Base-by-base conservation (phyloP, 1,139 yeast genomes). In the Yamadazyma mexicana region DNA sequence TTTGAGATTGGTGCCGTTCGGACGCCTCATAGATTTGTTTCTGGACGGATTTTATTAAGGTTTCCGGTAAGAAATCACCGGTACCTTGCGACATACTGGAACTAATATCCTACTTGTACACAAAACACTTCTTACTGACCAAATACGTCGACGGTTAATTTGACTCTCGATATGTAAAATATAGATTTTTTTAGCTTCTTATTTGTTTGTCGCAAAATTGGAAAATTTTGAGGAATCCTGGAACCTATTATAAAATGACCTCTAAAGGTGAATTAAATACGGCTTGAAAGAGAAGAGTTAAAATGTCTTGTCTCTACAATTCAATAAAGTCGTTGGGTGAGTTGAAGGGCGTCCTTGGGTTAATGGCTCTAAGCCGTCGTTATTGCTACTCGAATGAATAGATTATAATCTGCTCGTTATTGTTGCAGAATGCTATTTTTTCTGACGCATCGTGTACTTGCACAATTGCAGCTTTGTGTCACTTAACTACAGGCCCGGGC, bases 151-250 rank as follows among this genome's bases (percentile, higher is more conserved):
- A 28, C 11, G 18, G 12, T 9, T 17, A 4, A 8, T 20, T 20
- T 8, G 8, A 28, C 9, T 28, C 10, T 7, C 5, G 31, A 7
- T 28, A 15, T 15, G 20, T 28, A 15, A 16, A 27, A 10, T 27
- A 27, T 6, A 24, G n/a, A 12, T 15, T 28, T 28, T 28, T 28
- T 28, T 28, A 16, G 31, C 31, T 28, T 28, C 31, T 28, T 28
- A 28, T 28, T 28, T 28, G 31, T 27, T n/a, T 27, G 30, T 28
- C 31, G 31, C 31, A 28, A 28, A 28, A 26, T 26, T 15, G 5
- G 31, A 28, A 28, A 28, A 28, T 16, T 16, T 16, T 28, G 31
- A 28, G 31, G 20, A 14, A 27, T 5, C 9, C 11, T 27, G 30
- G 17, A 12, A 15, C 30, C 30, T 4, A 16, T 16, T 28, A 11